Base-by-base conservation (phyloP, 768 basidiomycete genomes). In the Russula compacta region DNA sequence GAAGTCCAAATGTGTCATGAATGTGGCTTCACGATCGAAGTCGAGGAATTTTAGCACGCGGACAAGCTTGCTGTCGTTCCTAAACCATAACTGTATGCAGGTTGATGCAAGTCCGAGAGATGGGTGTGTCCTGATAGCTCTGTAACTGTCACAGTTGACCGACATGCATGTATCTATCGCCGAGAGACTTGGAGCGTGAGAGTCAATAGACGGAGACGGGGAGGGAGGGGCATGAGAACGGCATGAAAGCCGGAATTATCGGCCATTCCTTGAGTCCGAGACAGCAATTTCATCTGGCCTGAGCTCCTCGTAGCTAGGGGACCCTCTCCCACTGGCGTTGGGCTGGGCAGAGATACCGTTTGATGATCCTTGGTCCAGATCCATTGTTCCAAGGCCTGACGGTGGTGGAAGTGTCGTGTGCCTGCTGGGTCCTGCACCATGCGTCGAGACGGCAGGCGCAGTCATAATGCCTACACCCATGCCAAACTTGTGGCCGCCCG, bases 21-120 rank as follows among this genome's bases (percentile, higher is more conserved):
- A 64, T 98, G 95, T 73, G 95, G 94, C 15, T 97, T 97, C 71
- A 86, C 87, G 15, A 81, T 97, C 47, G 89, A 95, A 44, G 84
- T 93, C 10, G 95, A 97, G 72, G 85, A 88, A 67, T 77, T 93
- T 53, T 94, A 69, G 69, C 19, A 48, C 9, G 35, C 33, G 33
- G 32, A 39, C 19, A 33, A 12, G 19, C n/a, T 49, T 58, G 36
- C 29, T 24, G 24, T 44, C 19, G n/a, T 56, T 51, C 32, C 33
- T 17, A 46, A 10, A 24, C 43, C 54, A 33, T 54, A 40, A 21
- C 24, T 44, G 36, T 36, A 21, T 10, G 33, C 10, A 8, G 29
- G 21, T 49, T 21, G 53, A 48, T 38, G 43, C 46, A 38, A 32
- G 51, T 29, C 29, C 15, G 42, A 40, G 29, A 51, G 39, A 50